Base-by-base conservation (phyloP, 345 rosid genomes). In the Eucalyptus pauciflora region DNA sequence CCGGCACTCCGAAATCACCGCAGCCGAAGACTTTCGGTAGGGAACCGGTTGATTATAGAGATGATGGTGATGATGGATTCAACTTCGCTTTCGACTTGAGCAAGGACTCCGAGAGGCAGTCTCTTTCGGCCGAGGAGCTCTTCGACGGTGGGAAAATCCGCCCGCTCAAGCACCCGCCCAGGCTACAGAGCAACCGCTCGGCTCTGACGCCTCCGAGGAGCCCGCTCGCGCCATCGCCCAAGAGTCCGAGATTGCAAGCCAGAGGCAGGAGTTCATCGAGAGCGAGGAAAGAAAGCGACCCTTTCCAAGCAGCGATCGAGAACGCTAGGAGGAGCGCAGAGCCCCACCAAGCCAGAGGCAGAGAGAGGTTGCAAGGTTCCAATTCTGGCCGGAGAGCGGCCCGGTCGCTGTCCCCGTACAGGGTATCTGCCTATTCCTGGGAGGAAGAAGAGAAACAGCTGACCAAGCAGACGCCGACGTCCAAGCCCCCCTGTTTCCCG, bases 381-480 rank as follows among this genome's bases (percentile, higher is more conserved):
- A 91, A 91, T 54, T 90, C 97, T 24, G 93, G 90, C 91, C 92
- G 94, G 3, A 92, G 97, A 91, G 90, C 89, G 2, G 60, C 97
- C 10, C 90, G 99, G 90, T 97, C 99, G 2, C 93, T 96, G 17
- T 96, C 99, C 83, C 99, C 99, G 18, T 92, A 87, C 46, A 93
- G 99, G 89, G 97, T 96, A 46, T 96, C 97, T 4, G 94, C 92
- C 41, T 95, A 92, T 91, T 95, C 96, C 83, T 97, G 99, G 99
- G 97, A 96, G 50, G 98, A 95, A 89, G 97, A 94, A 58, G 95
- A 94, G 27, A 90, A 41, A 25, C 91, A 90, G 24, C 87, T 87
- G 67, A 8, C 50, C 60, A 76, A 87, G 54, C 92, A 85, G 86
- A 86, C 86, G 58, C 29, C 92, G 24, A 62, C 90, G 11, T 31